Base-by-base conservation (phyloP, 2,329 filamentous ascomycete species). In the Scedosporium minutisporum region DNA sequence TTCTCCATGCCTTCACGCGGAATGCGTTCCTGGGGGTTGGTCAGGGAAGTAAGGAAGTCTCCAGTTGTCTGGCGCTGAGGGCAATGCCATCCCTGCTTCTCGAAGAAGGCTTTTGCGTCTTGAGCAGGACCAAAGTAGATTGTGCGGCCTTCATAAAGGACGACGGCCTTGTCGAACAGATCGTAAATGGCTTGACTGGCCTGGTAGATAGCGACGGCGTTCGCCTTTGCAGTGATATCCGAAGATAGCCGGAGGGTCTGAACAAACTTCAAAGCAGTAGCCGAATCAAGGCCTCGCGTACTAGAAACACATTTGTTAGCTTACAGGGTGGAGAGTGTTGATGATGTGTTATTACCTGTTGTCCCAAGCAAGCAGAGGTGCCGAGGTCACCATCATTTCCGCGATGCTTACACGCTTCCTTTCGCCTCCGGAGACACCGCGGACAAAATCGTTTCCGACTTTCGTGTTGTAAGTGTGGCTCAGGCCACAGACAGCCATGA, bases 391-490 rank as follows among this genome's bases (percentile, higher is more conserved):
- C 64, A 88, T 82, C 66, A 90, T 90, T 73, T 95, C 90, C 1
- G 88, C 89, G 65, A 95, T 91, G 55, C 86, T 89, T 4, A 96
- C 90, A 71, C 91, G 86, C 76, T 95, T 93, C 63, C 87, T 79
- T 71, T 90, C 87, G 44, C 88, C 87, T 27, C 87, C 88, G 6
- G 82, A 87, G 0, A 90, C 82, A 58, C 90, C 90, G 1, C 88
- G 84, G 10, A 92, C 80, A 53, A 88, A 85, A 67, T 91, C 87
- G 64, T 91, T 86, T 6, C 90, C 90, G 12, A 93, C 87, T 67
- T 87, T 88, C 6, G 89, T 92, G 64, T 87, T 81, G 67, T 88
- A 78, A 0, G 87, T 89, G 68, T 92, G 88, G 42, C 83, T 84
- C 33, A 92, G 84, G 66, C 88, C 88, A 68, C 90, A 91, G 0